These are phyloP conservation scores for Trypanosoma lewisi DNA, from an alignment of 208 protist genomes.

Conservation along the genomic window DNA sequence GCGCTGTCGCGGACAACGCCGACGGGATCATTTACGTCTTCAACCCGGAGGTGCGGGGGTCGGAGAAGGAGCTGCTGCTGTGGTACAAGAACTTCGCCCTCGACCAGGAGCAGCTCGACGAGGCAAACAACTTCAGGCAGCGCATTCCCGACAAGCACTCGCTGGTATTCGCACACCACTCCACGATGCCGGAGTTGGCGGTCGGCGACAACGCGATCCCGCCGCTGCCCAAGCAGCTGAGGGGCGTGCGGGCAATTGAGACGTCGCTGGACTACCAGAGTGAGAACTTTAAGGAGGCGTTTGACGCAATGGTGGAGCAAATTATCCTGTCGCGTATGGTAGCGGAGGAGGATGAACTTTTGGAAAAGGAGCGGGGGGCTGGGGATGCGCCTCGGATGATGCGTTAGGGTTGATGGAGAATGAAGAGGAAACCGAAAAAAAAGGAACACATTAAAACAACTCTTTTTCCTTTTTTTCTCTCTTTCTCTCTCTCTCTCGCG, in stretches of 20 bases:
- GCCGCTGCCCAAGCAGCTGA: slow-evolving; percentile 71
- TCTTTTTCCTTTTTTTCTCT: too few species aligned
- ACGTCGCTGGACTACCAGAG: slow-evolving; percentile 87
- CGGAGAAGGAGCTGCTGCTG: slow-evolving; percentile 80
- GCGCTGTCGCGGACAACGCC: slow-evolving; percentile 64
- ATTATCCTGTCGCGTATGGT: slow-evolving; percentile 59
- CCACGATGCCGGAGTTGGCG: slow-evolving; percentile 40
- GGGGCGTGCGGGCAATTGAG: slow-evolving; percentile 68
- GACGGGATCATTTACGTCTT: slow-evolving; percentile 90
- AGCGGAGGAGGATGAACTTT: slow-evolving; percentile 72
- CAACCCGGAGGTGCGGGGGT: slow-evolving; percentile 68
- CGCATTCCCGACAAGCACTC: slow-evolving; percentile 58
- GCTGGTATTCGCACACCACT: slow-evolving; percentile 84
- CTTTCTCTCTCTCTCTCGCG: too few species aligned
- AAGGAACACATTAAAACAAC: not conserved
- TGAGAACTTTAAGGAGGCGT: slow-evolving; percentile 90
- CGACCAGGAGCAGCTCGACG: slow-evolving; percentile 66
- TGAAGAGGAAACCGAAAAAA: not conserved
- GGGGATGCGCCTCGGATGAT: slow-evolving; percentile 29
- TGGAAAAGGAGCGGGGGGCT: slow-evolving; percentile 43
- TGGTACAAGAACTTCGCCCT: slow-evolving; percentile 91
- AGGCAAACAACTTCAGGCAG: slow-evolving; percentile 56
- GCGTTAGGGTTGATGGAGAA: slow-evolving; percentile 9
- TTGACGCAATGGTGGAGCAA: slow-evolving; percentile 78
- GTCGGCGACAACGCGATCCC: slow-evolving; percentile 34